phyloP scores from a whole-genome alignment of 306 rosid genomes.

The Cucumis sativus region Cucumber_9930_V3 NC_026661.2:13175501-13176000 shows the following conservation, averaged over 20 bases:
- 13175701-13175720: conserved; percentile 40
- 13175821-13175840: not conserved
- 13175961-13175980: too few relatives aligned
- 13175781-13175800: not conserved
- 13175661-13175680: not conserved
- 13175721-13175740: conserved; percentile 26
- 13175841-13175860: not conserved
- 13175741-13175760: conserved; percentile 21
- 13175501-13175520: conserved; percentile 64
- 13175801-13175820: not conserved
- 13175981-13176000: too few relatives aligned
- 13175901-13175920: too few relatives aligned
- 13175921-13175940: too few relatives aligned
- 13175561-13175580: conserved; percentile 41
- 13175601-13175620: not conserved
- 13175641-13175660: not conserved
- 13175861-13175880: not conserved
- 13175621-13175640: not conserved
- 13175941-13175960: too few relatives aligned
- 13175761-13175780: not conserved
- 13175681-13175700: not conserved
- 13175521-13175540: conserved; percentile 50
- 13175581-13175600: conserved; percentile 43
- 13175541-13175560: conserved; percentile 47
- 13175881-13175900: too few relatives aligned